Base-by-base conservation (phyloP, 2,329 filamentous ascomycete species). In the Ceratocystis diversiconidia region DNA sequence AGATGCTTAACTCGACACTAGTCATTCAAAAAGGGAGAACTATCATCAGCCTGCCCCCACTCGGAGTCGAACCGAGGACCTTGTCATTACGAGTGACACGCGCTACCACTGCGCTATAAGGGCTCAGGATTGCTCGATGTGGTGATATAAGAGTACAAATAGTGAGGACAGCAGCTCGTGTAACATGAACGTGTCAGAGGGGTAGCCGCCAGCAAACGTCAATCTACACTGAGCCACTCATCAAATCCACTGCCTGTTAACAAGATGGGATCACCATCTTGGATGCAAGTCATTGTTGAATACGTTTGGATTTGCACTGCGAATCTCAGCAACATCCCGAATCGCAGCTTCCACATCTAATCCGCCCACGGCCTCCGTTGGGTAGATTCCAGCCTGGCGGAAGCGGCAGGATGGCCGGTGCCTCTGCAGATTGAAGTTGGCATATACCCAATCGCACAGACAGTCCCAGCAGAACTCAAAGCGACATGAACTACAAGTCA, bases 31-130 rank as follows among this genome's bases (percentile, higher is more conserved):
- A 36, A 36, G 8, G 8, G 8, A 36, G 3, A 1, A 2, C 10
- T 36, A 12, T 36, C 32, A 10, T 12, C 32, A 10, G 32, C 6
- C 5, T 72, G 71, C 73, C 72, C 70, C 69, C 70, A 73, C 72
- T 71, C 71, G 71, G 73, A 73, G 72, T 74, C 72, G 72, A 74
- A 73, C 72, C 70, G 70, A 70, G 72, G 72, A 73, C 72, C 72
- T 74, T 72, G 69, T 74, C 72, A 74, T 73, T 73, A 73, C 72
- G 72, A 74, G 73, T 74, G 72, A 73, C 69, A 72, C 72, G 72
- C 72, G 73, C 70, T 73, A 74, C 73, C 73, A 72, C 73, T 74
- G 69, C 73, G 73, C 72, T 72, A 74, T 73, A 71, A 69, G 70
- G 72, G 72, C 72, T 68, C 32, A 12, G 10, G 10, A 36, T 10